Evolutionary conservation across 1,139 yeast genomes (phyloP).

Genomic region (Sugiyamaella neomexicana): DNA sequence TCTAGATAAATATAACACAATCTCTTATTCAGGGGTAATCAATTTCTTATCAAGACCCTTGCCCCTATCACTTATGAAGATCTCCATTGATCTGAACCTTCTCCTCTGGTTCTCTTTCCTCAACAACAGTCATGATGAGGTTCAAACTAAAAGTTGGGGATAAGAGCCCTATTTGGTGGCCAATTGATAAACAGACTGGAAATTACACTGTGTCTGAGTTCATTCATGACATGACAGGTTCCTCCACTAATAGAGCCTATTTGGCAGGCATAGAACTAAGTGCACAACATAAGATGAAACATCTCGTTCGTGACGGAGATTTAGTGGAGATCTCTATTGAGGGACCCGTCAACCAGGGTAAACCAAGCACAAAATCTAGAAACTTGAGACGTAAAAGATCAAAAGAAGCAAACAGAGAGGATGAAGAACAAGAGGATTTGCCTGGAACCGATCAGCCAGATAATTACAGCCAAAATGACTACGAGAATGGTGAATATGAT

Average conservation of each 20-base stretch:
- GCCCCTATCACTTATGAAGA: slow-evolving; percentile 1
- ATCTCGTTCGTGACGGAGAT: slow-evolving; percentile 20
- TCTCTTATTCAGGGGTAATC: slow-evolving; percentile 1
- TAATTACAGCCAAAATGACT: neutral
- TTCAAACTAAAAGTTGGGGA: slow-evolving; percentile 17
- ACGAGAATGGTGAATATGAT: too few species aligned
- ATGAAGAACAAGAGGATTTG: neutral
- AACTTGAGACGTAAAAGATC: slow-evolving; percentile 21
- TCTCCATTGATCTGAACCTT: neutral
- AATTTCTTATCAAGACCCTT: slow-evolving; percentile 1
- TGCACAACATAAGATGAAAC: slow-evolving; percentile 12
- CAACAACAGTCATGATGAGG: slow-evolving; percentile 14
- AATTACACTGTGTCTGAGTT: slow-evolving; percentile 3
- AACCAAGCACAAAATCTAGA: slow-evolving; percentile 22
- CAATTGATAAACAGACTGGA: slow-evolving; percentile 4
- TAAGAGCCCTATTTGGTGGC: slow-evolving; percentile 13
- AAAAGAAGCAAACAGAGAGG: neutral
- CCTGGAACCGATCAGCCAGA: too few species aligned
- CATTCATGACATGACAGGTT: slow-evolving; percentile 1
- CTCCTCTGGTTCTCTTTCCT: neutral
- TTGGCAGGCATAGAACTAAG: slow-evolving; percentile 13
- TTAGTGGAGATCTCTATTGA: slow-evolving; percentile 11
- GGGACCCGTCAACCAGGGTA: slow-evolving; percentile 23
- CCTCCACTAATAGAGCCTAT: slow-evolving; percentile 7
- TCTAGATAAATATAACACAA: too few species aligned